Evolutionary conservation across 2,329 filamentous ascomycete genomes (phyloP), one percentile per base, ranked within the genome.

Genomic region (Fusarium floridanum): DNA sequence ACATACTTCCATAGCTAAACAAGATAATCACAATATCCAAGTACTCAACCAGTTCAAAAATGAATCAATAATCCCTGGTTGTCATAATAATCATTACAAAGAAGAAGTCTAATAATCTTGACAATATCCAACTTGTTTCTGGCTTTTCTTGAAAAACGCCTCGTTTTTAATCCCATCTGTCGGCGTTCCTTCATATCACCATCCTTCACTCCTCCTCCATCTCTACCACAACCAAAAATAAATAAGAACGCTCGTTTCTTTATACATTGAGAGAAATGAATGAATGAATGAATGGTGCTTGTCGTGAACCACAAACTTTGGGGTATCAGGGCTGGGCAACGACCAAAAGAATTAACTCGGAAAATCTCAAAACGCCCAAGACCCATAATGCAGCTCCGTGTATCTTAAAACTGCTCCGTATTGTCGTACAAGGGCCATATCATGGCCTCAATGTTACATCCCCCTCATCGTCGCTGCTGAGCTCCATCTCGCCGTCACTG

Each of bases 401-500:
- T 64, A 50, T 64, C 36, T 70, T 29, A 62, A 67, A 66, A 65
- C 36, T 57, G 64, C 66, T 63, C 53, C 60, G 20, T 36, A 64
- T 70, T 60, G 62, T 76, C 66, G 50, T 71, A 72, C 67, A 70
- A 43, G 27, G 70, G 62, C 63, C 64, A 48, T 10, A 69, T 83
- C 66, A 81, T 27, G 81, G 78, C 64, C 78, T 77, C 61, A 84
- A 66, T 24, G 82, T 84, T 59, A 80, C 77, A 64, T 84, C 81
- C 22, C 77, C 81, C 37, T 83, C 83, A 4, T 81, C 82, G 4
- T 80, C 80, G 29, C 75, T 80, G 64, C 78, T 80, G 61, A 79
- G 74, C 6, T 82, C 81, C 76, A 82, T 80, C 1, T 85, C 85
- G 5, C 77, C 83, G 24, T 86, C 86, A 20, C 80, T 82, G 22